Base-by-base conservation (phyloP, 2,329 filamentous ascomycete genomes). In the Diaporthe citri region DNA sequence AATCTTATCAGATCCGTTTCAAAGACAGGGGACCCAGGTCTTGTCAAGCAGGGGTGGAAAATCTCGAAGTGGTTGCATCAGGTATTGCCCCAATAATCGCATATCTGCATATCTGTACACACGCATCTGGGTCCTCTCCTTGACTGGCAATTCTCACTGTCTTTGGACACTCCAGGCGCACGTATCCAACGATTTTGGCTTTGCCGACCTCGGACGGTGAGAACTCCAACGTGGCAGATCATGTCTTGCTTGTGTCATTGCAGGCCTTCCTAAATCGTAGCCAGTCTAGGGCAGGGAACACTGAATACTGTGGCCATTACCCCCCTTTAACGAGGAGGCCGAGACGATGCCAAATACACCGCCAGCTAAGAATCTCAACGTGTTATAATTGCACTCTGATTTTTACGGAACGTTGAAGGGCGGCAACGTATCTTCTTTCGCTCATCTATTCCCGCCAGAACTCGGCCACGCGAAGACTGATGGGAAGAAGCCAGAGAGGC, bases 1-100 rank as follows among this genome's bases (percentile, higher is more conserved):
- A 74, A 74, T 74, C 72, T 74, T 62, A 74, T 74, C 72, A 69
- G 72, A 74, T 74, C 72, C 34, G 46, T 52, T 64, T 12, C 17
- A 15, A 13, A 52, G 12, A 13, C 64, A 67, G 15, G 57, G 66
- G 6, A 34, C 9, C 41, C 41, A 39, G 41, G 62, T 1, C 52
- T 3, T 28, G 28, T 25, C 9, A 34, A 3, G 10, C 31, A 67
- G 20, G 62, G 43, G 5, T 51, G 3, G 2, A 67, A 66, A 66
- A 48, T n/a, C 43, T 66, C 25, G 22, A 20, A 25, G 31, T 36
- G 7, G 55, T 20, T 4, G 6, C 55, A 4, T 8, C 22, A 13
- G 6, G 7, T 43, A 22, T 6, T n/a, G 3, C 12, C 25, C 17
- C 25, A 34, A 2, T 34, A 20, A 8, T 10, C 3, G 25, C 59